Base-by-base conservation (phyloP, 2,329 filamentous ascomycete genomes). In the Aureobasidium lini region DNA sequence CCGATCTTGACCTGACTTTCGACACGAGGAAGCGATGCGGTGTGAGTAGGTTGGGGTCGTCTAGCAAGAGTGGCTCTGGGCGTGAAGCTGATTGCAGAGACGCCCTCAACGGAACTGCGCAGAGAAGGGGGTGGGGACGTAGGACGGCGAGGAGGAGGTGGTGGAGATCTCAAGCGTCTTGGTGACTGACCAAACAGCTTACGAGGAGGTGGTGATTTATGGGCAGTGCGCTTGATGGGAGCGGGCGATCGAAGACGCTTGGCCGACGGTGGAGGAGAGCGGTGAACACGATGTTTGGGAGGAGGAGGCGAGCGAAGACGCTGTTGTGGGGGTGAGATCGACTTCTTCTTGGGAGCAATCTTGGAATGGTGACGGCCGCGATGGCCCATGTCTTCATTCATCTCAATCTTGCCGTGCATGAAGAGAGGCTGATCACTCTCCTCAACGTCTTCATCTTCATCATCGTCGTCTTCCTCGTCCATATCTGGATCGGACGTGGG, bases 401-500 rank as follows among this genome's bases (percentile, higher is more conserved):
- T 83, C 66, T 73, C 71, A 50, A 73, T 65, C 1, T 66, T 65
- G 18, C 88, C 88, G 64, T 88, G 85, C 54, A 90, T 76, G 82
- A 88, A 87, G 44, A 85, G 73, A 50, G 86, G 78, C 36, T 85
- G 83, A 39, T 90, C 87, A 66, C 85, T 90, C 18, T 85, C 84
- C 57, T 85, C 73, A 2, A 47, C 78, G 61, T 56, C 57, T 13
- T 64, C 60, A 8, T 70, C 64, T 0, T 69, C 65, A 71, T 84
- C 72, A 72, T 85, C 75, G 69, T 85, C 72, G 42, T 89, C 85
- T 39, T 90, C 88, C 48, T 89, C 89, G 31, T 93, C 87, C 65
- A 80, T 85, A 66, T 99, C 94, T 0, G 88, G 89, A 66, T 97
- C 94, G 0, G 92, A 96, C 0, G 91, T 92, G 0, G 94, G 94